Percentiles rank a stretch among this genome's conserved stretches.
phyloP scores from a whole-genome alignment of 768 basidiomycete species.

The Boletus sp. region DNA sequence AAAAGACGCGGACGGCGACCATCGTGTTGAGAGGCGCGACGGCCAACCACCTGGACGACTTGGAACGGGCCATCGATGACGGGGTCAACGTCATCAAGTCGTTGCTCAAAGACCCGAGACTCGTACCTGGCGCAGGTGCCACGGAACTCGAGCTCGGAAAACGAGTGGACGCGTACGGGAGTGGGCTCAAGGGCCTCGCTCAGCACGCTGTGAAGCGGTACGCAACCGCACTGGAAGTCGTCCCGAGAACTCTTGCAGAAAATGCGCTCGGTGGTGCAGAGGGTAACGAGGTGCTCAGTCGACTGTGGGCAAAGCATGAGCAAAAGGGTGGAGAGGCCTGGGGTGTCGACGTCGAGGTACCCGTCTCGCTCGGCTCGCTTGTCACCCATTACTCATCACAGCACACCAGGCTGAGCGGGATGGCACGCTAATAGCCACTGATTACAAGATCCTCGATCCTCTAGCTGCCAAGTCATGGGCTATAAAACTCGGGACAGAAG shows the following conservation, averaged over 20 bases:
- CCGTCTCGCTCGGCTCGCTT: constrained; percentile 3
- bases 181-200: constrained; percentile 81
- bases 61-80: constrained; percentile 95
- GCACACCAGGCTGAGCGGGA: constrained; percentile 65
- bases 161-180: constrained; percentile 82
- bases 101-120: constrained; percentile 81
- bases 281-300: constrained; percentile 88
- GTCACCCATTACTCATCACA: neutral
- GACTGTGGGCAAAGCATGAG: constrained; percentile 89
- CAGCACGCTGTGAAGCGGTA: constrained; percentile 94
- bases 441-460: constrained; percentile 78
- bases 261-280: constrained; percentile 90
- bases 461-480: constrained; percentile 90
- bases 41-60: constrained; percentile 88
- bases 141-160: constrained; percentile 90
- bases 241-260: constrained; percentile 90
- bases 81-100: constrained; percentile 96
- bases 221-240: constrained; percentile 85
- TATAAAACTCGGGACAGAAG: constrained; percentile 85
- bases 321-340: constrained; percentile 65
- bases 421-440: constrained; percentile 64
- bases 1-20: constrained; percentile 86
- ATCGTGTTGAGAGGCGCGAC: constrained; percentile 96
- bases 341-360: constrained; percentile 89
- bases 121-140: constrained; percentile 94